A percentile compares a stretch with the other conserved stretches of the same genome.
phyloP scores from a whole-genome alignment of 2,329 filamentous ascomycete species.

The Beauveria varroae region DNA sequence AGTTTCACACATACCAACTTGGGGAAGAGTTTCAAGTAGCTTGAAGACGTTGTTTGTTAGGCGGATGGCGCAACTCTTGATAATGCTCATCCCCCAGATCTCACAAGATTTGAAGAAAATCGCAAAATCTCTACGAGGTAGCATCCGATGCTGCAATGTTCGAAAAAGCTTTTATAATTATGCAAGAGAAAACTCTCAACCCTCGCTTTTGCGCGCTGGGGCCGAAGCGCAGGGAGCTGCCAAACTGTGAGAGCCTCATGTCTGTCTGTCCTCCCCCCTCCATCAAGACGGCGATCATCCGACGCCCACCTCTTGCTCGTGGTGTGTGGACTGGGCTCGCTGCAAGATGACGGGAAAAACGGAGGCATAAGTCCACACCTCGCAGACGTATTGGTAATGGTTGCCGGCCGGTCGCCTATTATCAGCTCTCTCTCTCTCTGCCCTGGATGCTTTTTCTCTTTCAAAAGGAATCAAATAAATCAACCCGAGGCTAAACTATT shows the following conservation, averaged over 20 bases:
- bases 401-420: not conserved
- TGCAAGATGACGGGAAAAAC: not conserved
- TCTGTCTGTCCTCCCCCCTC: not conserved
- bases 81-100: not conserved
- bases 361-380: not conserved
- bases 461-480: not conserved
- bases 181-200: not conserved
- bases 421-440: not conserved
- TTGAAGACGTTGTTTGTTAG: constrained; percentile 6
- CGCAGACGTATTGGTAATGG: not conserved
- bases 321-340: not conserved
- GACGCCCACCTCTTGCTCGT: not conserved
- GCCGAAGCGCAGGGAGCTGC: too few relatives aligned
- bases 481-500: not conserved
- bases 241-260: not conserved
- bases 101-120: not conserved
- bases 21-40: not conserved
- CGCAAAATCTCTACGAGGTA: not conserved
- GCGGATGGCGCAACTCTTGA: not conserved
- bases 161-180: not conserved
- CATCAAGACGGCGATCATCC: not conserved
- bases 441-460: not conserved
- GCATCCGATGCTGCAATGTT: not conserved
- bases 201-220: not conserved
- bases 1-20: not conserved